These are phyloP conservation scores for Trichoderma sp. DNA, from an alignment of 2,329 filamentous ascomycete species.

Conservation along the genomic window DNA sequence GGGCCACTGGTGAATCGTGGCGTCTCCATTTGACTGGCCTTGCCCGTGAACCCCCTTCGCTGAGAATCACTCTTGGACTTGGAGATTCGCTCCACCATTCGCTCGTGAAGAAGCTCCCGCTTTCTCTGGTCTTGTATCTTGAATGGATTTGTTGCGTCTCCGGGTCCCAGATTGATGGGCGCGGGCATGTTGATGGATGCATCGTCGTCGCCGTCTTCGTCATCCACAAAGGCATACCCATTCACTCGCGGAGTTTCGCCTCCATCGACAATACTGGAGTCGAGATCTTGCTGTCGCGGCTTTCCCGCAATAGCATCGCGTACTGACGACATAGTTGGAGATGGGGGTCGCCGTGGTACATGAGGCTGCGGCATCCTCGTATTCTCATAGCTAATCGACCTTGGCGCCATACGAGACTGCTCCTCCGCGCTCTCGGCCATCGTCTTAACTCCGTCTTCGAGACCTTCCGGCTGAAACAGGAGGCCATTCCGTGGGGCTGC, in stretches of 20 bases:
- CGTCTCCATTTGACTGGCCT: slow-evolving; percentile 57
- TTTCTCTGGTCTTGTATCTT: slow-evolving; percentile 69
- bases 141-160: slow-evolving; percentile 73
- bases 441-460: slow-evolving; percentile 59
- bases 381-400: slow-evolving; percentile 75
- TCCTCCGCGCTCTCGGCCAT: slow-evolving; percentile 65
- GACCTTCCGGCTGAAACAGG: slow-evolving; percentile 76
- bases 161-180: slow-evolving; percentile 56
- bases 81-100: slow-evolving; percentile 79
- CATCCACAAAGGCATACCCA: slow-evolving; percentile 91
- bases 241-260: slow-evolving; percentile 86
- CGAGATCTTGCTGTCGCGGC: slow-evolving; percentile 59
- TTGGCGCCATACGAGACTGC: slow-evolving; percentile 70
- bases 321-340: slow-evolving; percentile 80
- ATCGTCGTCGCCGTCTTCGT: slow-evolving; percentile 57
- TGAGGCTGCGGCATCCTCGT: slow-evolving; percentile 66
- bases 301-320: slow-evolving; percentile 78
- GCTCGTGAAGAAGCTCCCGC: slow-evolving; percentile 77
- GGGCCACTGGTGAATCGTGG: slow-evolving; percentile 69
- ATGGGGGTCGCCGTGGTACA: slow-evolving; percentile 54
- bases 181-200: slow-evolving; percentile 29
- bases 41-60: slow-evolving; percentile 58
- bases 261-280: slow-evolving; percentile 54
- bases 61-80: slow-evolving; percentile 65
- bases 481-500: slow-evolving; percentile 72